phyloP scores from a whole-genome alignment of 2,329 filamentous ascomycete species.

The Diaporthe sp. region DNA sequence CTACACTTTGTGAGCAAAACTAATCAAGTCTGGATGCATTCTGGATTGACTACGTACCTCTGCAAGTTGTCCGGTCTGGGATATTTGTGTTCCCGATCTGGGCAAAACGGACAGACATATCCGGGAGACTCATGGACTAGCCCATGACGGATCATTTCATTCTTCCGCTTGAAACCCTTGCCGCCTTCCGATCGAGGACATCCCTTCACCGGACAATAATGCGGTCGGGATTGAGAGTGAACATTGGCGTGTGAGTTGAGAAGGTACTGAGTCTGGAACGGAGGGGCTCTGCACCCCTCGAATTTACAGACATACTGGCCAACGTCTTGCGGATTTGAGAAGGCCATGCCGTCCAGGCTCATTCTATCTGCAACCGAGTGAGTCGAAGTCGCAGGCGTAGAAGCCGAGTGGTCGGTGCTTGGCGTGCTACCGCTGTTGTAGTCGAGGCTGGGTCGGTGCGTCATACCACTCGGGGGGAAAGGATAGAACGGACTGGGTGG shows the following conservation, averaged over 20 bases:
- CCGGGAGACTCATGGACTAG: constrained; percentile 94
- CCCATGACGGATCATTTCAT: constrained; percentile 82
- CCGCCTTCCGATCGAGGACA: constrained; percentile 75
- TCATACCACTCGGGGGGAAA: constrained; percentile 46
- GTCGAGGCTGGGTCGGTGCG: constrained; percentile 55
- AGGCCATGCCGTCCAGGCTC: constrained; percentile 64
- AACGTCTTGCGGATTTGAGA: constrained; percentile 58
- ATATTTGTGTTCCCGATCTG: constrained; percentile 93
- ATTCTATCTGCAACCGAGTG: constrained; percentile 63
- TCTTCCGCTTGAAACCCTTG: constrained; percentile 79
- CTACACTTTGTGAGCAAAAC: constrained; percentile 58
- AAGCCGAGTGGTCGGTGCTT: constrained; percentile 58
- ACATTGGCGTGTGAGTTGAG: constrained; percentile 85
- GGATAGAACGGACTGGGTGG: constrained; percentile 55
- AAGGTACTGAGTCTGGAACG: constrained; percentile 83
- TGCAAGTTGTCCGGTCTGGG: constrained; percentile 96
- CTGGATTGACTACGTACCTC: constrained; percentile 70
- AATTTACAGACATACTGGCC: constrained; percentile 71
- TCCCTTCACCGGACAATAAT: constrained; percentile 74
- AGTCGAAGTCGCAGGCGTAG: constrained; percentile 57
- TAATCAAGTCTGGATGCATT: constrained; percentile 38
- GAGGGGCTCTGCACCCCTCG: constrained; percentile 75
- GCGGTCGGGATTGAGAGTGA: constrained; percentile 74
- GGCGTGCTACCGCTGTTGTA: constrained; percentile 60
- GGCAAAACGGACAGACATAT: constrained; percentile 96